Evolutionary conservation across 2,329 filamentous ascomycete genomes (phyloP).

Genomic region (Boeremia exigua): DNA sequence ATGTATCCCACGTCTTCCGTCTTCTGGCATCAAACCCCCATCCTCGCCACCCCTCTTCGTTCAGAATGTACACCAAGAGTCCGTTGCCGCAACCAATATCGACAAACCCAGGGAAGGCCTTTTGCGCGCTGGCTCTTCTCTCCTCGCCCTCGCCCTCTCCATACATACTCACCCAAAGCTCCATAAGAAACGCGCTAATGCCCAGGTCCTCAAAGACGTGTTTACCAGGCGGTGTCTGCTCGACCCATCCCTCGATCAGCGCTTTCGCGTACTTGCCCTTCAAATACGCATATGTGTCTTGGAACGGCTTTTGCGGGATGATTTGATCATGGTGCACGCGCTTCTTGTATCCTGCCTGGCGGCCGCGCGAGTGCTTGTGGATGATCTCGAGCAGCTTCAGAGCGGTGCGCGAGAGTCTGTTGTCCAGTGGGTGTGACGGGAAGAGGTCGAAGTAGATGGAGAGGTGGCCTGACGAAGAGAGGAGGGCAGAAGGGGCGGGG

Average conservation of each 20-base stretch:
- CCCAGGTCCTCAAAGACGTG: slow-evolving; percentile 94
- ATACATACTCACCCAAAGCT: slow-evolving; percentile 91
- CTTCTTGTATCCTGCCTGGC: slow-evolving; percentile 73
- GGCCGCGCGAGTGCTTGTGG: slow-evolving; percentile 75
- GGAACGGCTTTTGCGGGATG: slow-evolving; percentile 76
- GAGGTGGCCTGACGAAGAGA: slow-evolving; percentile 49
- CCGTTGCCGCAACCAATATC: slow-evolving; percentile 98
- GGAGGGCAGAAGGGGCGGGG: slow-evolving; percentile 6
- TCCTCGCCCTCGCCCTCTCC: slow-evolving; percentile 20
- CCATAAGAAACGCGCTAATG: slow-evolving; percentile 90
- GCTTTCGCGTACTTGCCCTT: slow-evolving; percentile 78
- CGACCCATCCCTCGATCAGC: slow-evolving; percentile 79
- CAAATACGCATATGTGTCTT: slow-evolving; percentile 80
- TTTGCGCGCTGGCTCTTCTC: slow-evolving; percentile 18
- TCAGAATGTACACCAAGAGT: slow-evolving; percentile 81
- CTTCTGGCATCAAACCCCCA: slow-evolving; percentile 92
- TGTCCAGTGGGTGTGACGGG: slow-evolving; percentile 44
- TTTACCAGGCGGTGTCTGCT: slow-evolving; percentile 85
- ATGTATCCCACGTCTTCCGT: slow-evolving; percentile 83
- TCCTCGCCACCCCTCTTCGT: slow-evolving; percentile 79
- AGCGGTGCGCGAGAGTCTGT: slow-evolving; percentile 70
- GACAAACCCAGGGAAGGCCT: slow-evolving; percentile 82
- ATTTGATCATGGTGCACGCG: slow-evolving; percentile 83
- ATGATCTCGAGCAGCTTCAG: slow-evolving; percentile 71
- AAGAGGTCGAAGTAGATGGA: slow-evolving; percentile 62